phyloP scores from a whole-genome alignment of 192 early-diverging fungal genomes.

The Rhizophagus sp. region DNA sequence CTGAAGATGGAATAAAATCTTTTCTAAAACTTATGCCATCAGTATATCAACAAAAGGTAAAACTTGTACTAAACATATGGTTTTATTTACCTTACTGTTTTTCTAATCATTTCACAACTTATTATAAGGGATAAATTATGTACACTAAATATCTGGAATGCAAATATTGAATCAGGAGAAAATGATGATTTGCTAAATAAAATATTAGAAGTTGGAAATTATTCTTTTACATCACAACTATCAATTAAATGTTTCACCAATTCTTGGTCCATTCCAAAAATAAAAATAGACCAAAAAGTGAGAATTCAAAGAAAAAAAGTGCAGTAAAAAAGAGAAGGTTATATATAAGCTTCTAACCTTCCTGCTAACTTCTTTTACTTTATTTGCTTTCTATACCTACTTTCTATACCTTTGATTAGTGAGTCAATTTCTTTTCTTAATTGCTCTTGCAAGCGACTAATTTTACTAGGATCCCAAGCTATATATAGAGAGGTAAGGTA shows the following conservation, averaged over 20 bases:
- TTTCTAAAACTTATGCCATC: constrained; percentile 19
- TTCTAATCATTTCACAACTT: constrained; percentile 5
- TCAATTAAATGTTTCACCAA: background rate
- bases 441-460: too few relatives aligned
- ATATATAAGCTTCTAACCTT: too few relatives aligned
- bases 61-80: background rate
- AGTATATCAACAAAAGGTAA: constrained; percentile 27
- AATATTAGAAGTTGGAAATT: background rate
- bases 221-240: background rate
- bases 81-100: background rate
- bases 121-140: constrained; percentile 12
- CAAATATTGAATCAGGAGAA: background rate
- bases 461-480: too few relatives aligned
- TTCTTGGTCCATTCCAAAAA: background rate
- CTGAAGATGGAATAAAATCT: constrained; percentile 23
- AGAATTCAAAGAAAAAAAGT: constrained; percentile 5
- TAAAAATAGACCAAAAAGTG: too few relatives aligned
- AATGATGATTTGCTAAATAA: background rate
- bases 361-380: too few relatives aligned
- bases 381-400: too few relatives aligned
- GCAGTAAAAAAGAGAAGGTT: too few relatives aligned
- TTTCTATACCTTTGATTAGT: too few relatives aligned
- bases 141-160: constrained; percentile 11
- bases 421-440: too few relatives aligned
- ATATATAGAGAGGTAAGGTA: too few relatives aligned